Evolutionary conservation across 495 filamentous ascomycete genomes (phyloP).

Genomic region (Xylaria palmicola): DNA sequence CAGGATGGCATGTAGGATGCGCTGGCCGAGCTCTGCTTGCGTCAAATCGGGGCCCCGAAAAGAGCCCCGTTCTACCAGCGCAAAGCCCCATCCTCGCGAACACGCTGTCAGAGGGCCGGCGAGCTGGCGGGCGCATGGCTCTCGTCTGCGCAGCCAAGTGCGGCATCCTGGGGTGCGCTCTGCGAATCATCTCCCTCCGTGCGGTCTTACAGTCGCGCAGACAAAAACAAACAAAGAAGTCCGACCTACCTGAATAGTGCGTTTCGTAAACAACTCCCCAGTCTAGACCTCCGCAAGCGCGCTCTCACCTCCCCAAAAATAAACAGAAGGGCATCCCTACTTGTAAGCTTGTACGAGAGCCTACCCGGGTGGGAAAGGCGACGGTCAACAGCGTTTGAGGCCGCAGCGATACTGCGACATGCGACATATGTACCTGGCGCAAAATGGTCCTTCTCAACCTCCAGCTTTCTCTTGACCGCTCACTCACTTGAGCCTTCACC

Average conservation of each 20-base stretch:
- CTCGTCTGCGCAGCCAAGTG: conserved; percentile 27
- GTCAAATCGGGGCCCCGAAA: conserved; percentile 36
- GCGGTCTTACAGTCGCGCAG: too few species aligned
- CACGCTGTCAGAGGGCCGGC: conserved; percentile 27
- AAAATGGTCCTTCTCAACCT: background rate
- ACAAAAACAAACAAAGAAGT: too few species aligned
- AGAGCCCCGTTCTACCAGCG: conserved; percentile 27
- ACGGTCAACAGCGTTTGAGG: conserved; percentile 20
- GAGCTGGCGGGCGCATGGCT: conserved; percentile 19
- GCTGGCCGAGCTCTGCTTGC: conserved; percentile 37
- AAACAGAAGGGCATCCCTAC: conserved; percentile 29
- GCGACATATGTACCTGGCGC: background rate
- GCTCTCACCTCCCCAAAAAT: conserved; percentile 21
- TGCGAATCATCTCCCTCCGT: conserved; percentile 27
- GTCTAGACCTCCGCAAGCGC: conserved; percentile 23
- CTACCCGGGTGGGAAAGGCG: conserved; percentile 10
- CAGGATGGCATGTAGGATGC: conserved; percentile 31
- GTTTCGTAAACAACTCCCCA: conserved; percentile 26
- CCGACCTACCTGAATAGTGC: too few species aligned
- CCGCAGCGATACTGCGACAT: background rate
- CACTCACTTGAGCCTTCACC: conserved; percentile 19
- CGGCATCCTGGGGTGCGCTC: conserved; percentile 29
- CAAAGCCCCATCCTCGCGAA: conserved; percentile 29
- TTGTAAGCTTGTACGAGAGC: too few species aligned
- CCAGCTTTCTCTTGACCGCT: conserved; percentile 32